Conservation (phyloP, 257 asterid species). For the Mitragyna speciosa region DNA sequence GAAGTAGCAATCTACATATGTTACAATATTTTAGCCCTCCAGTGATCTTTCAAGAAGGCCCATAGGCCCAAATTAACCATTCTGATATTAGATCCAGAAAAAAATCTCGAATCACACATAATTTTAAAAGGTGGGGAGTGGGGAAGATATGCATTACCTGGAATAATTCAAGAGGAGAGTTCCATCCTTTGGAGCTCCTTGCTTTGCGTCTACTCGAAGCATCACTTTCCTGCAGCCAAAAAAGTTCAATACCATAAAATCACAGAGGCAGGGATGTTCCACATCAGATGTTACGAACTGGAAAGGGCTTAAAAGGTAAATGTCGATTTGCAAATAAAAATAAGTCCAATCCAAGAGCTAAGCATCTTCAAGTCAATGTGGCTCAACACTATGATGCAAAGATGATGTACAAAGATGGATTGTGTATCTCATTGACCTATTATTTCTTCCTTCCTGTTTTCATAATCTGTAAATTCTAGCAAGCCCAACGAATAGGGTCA, state of each 20-base stretch:
- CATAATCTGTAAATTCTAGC: neutral
- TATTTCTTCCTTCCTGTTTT: neutral
- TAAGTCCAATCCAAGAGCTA: neutral
- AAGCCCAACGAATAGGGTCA: neutral
- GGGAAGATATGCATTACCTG: slow-evolving; percentile 50
- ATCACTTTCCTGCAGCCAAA: slow-evolving; percentile 80
- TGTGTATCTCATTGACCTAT: neutral
- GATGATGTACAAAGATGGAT: neutral
- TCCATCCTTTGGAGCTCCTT: slow-evolving; percentile 98
- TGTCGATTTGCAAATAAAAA: neutral
- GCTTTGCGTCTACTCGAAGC: slow-evolving; percentile 99
- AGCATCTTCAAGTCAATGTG: neutral
- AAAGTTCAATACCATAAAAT: slow-evolving; percentile 20
- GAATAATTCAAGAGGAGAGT: slow-evolving; percentile 87
- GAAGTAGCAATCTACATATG: neutral
- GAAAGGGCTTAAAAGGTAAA: neutral
- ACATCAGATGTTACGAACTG: neutral
- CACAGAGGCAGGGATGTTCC: neutral
- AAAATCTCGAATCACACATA: neutral
- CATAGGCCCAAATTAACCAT: neutral
- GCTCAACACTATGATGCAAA: neutral
- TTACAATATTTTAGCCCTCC: neutral
- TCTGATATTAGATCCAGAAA: neutral
- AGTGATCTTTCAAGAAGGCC: neutral
- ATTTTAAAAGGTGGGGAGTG: neutral